phyloP scores from a whole-genome alignment of 2,329 filamentous ascomycete genomes.

The Byssothecium circinans region DNA sequence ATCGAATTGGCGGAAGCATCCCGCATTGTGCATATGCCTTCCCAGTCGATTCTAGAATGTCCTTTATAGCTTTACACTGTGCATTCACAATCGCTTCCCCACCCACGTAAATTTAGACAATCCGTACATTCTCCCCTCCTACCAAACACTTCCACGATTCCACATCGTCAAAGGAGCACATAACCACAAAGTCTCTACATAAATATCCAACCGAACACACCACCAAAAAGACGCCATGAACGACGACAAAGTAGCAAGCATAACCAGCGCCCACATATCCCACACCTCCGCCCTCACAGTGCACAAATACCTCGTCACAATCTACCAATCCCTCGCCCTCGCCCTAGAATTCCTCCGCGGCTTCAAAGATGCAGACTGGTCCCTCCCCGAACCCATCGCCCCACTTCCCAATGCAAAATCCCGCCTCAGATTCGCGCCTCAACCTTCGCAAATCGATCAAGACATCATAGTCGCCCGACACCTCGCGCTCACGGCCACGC shows the following conservation, averaged over 20 bases:
- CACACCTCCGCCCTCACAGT: not conserved
- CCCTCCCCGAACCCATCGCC: not conserved
- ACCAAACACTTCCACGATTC: too few species aligned
- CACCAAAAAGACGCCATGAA: not conserved
- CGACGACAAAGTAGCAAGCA: not conserved
- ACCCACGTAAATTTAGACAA: too few species aligned
- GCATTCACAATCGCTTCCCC: too few species aligned
- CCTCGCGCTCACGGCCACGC: not conserved
- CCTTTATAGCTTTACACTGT: too few species aligned
- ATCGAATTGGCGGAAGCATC: too few species aligned
- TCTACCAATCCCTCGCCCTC: not conserved
- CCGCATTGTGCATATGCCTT: too few species aligned
- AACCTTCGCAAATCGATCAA: not conserved
- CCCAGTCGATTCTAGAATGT: too few species aligned
- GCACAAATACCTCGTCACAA: not conserved
- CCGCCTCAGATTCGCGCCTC: not conserved
- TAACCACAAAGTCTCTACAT: too few species aligned
- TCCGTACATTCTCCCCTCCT: too few species aligned
- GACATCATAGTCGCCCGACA: not conserved
- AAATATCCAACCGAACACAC: too few species aligned
- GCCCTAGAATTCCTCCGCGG: not conserved
- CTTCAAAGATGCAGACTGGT: not conserved
- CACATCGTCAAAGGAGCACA: too few species aligned
- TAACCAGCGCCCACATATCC: not conserved
- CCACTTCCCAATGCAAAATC: not conserved